Conservation (phyloP, 805 yeast genomes). For the Teunomyces barrocoloradensis region DNA sequence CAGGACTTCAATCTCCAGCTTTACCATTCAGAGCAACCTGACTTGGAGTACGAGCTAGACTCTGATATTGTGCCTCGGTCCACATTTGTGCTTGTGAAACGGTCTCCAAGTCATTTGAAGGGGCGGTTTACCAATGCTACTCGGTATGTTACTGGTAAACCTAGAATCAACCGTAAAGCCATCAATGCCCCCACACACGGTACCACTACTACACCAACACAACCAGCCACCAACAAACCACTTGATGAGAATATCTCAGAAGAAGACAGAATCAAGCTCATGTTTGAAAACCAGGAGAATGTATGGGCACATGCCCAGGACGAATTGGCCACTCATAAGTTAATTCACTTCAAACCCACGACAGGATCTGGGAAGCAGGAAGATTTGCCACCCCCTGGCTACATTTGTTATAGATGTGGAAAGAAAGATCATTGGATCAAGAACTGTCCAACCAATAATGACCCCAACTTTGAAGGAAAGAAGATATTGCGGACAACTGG, state of each 20-base stretch:
- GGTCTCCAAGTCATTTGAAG: slow-evolving; percentile 65
- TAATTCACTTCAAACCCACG: slow-evolving; percentile 58
- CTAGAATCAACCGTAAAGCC: slow-evolving; percentile 45
- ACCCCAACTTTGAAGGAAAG: slow-evolving; percentile 92
- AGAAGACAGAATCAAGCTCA: slow-evolving; percentile 82
- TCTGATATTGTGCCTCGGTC: slow-evolving; percentile 90
- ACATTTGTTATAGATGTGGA: slow-evolving; percentile 95
- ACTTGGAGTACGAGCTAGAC: slow-evolving; percentile 79
- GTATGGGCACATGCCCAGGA: slow-evolving; percentile 96
- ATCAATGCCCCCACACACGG: slow-evolving; percentile 23
- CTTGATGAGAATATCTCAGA: slow-evolving; percentile 56
- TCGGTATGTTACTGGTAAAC: slow-evolving; percentile 72
- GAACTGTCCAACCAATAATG: slow-evolving; percentile 91
- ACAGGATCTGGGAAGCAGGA: slow-evolving; percentile 41
- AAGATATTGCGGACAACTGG: slow-evolving; percentile 92
- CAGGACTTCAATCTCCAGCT: slow-evolving; percentile 76
- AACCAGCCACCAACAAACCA: slow-evolving; percentile 10
- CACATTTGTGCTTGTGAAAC: slow-evolving; percentile 71
- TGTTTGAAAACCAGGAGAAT: slow-evolving; percentile 91
- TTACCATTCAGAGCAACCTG: slow-evolving; percentile 56
- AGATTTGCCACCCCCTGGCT: slow-evolving; percentile 90
- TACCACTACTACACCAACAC: slow-evolving; percentile 9
- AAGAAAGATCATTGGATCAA: slow-evolving; percentile 92
- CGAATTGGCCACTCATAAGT: slow-evolving; percentile 80
- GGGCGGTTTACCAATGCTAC: slow-evolving; percentile 46